Evolutionary conservation across 2,329 filamentous ascomycete species (phyloP), one percentile per base, ranked within the genome.

Genomic region (Lecanicillium sp.): DNA sequence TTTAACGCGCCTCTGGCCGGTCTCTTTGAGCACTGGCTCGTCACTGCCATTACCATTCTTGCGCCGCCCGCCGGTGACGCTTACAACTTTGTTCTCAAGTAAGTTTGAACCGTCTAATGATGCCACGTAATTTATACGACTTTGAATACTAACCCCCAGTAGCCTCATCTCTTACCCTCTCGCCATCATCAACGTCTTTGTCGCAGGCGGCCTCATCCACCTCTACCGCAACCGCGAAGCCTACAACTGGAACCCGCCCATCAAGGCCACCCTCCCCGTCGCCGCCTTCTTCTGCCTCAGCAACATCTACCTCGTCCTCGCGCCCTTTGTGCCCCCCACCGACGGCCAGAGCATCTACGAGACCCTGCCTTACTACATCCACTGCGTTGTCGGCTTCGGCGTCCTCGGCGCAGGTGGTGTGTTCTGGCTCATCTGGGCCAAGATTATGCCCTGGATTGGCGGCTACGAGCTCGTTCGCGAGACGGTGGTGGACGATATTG

Each of bases 11-110:
- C 76, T 3, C 66, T 76, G 33, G 70, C 72, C 17, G 77, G 73
- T 34, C 66, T 80, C 3, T 76, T 78, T 43, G 70, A 75, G 62
- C 77, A 81, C 62, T 83, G 74, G 71, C 53, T 73, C 22, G 73
- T 80, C 11, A 80, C 71, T 0, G 69, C 79, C 33, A 71, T 82
- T 41, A 78, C 80, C 50, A 80, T 84, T 56, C 61, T 83, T 3
- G 78, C 76, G 0, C 78, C 80, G 27, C 80, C 80, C 3, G 75
- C 78, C 2, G 80, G 78, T 27, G 77, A 81, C 55, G 77, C 77
- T 0, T 82, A 80, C 57, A 78, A 78, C 59, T 80, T 80, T 49
- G 65, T 74, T 33, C 59, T 74, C 43, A 74, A 78, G n/a, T n/a
- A n/a, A n/a, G n/a, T n/a, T n/a, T n/a, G n/a, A n/a, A n/a, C n/a